Conservation (phyloP, 768 basidiomycete species). For the Candolleomyces efflorescens region DNA sequence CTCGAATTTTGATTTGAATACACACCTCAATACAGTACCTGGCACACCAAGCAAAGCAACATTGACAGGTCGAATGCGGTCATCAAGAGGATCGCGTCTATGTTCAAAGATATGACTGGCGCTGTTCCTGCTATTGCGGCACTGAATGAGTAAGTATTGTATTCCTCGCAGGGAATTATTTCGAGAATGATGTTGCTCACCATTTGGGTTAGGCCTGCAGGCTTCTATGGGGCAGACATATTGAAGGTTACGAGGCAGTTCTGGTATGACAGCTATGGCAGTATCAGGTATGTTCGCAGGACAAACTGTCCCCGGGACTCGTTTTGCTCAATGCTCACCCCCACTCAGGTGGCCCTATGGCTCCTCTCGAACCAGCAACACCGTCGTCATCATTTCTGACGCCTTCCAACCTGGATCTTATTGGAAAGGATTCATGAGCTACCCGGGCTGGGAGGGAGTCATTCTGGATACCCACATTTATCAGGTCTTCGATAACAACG, state of each 20-base stretch:
- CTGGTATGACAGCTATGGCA: constrained; percentile 69
- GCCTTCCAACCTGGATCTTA: constrained; percentile 70
- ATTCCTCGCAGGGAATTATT: background rate
- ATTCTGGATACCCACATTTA: constrained; percentile 79
- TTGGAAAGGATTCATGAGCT: constrained; percentile 59
- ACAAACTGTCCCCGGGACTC: background rate
- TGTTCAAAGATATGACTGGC: constrained; percentile 46
- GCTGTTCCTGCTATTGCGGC: constrained; percentile 66
- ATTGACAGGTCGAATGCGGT: constrained; percentile 60
- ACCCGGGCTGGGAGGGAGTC: constrained; percentile 52
- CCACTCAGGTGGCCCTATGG: constrained; percentile 30
- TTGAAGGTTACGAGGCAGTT: constrained; percentile 46
- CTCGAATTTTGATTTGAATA: background rate
- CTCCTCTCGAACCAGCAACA: constrained; percentile 47
- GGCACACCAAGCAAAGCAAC: constrained; percentile 66
- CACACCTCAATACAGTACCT: constrained; percentile 34
- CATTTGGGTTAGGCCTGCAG: constrained; percentile 53
- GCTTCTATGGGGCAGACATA: constrained; percentile 48
- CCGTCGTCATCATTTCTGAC: constrained; percentile 64
- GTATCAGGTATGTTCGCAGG: constrained; percentile 47
- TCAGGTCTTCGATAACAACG: constrained; percentile 59
- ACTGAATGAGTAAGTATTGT: constrained; percentile 60
- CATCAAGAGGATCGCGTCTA: constrained; percentile 56
- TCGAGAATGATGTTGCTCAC: constrained; percentile 2
- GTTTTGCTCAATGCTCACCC: background rate